Evolutionary conservation across 768 basidiomycete genomes (phyloP).

Genomic region (Hygrophoropsis aurantiaca): DNA sequence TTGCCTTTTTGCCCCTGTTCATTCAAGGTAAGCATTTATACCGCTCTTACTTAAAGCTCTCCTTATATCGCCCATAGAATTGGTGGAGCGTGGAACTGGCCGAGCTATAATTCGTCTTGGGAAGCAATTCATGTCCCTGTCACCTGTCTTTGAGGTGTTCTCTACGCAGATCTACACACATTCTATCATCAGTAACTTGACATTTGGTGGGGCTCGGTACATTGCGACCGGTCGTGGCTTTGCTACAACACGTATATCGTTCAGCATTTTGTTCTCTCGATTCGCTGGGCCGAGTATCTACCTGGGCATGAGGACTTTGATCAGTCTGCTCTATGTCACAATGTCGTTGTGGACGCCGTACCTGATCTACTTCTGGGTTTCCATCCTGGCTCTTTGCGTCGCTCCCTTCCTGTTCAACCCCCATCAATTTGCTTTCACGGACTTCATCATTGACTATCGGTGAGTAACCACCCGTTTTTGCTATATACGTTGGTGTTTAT

Average conservation of each 20-base stretch:
- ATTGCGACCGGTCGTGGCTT: constrained; percentile 99
- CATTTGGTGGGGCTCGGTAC: constrained; percentile 96
- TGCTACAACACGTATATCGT: constrained; percentile 92
- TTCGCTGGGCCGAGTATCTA: constrained; percentile 99
- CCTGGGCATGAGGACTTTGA: constrained; percentile 88
- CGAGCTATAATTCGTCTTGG: constrained; percentile 88
- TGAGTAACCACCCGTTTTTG: constrained; percentile 30
- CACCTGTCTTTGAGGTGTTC: constrained; percentile 97
- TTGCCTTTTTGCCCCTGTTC: constrained; percentile 92
- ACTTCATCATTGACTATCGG: constrained; percentile 96
- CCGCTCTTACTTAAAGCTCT: not conserved
- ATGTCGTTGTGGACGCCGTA: constrained; percentile 89
- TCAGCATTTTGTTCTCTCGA: constrained; percentile 94
- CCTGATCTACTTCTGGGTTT: constrained; percentile 97
- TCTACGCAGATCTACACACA: constrained; percentile 98
- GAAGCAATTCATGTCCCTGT: constrained; percentile 93
- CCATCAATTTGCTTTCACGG: constrained; percentile 97
- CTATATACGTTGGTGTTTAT: not conserved
- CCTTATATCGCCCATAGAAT: constrained; percentile 53
- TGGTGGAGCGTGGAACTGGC: constrained; percentile 92
- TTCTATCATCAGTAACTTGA: constrained; percentile 95
- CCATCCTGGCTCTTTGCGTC: constrained; percentile 86
- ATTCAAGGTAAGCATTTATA: constrained; percentile 68
- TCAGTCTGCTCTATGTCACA: constrained; percentile 93
- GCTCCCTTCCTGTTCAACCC: constrained; percentile 99